A percentile compares a stretch with the other conserved stretches of the same genome.
These are phyloP conservation scores for Graphium sp. DNA, from an alignment of 2,329 filamentous ascomycete species.

Conservation along the genomic window DNA sequence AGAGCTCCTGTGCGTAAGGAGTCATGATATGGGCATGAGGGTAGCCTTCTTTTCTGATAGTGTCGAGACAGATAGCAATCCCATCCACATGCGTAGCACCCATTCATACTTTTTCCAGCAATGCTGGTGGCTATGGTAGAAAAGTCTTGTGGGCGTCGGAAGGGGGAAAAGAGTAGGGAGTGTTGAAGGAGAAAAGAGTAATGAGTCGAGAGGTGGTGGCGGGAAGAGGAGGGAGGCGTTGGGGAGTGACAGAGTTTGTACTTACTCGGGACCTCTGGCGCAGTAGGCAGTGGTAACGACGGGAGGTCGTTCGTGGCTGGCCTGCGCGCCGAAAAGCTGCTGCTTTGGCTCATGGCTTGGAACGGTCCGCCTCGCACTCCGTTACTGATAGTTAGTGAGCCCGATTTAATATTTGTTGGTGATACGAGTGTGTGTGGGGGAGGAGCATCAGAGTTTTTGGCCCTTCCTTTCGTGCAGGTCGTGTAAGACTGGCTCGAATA, in stretches of 20 bases:
- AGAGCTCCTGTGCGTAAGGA: too few species aligned
- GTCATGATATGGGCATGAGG: too few species aligned
- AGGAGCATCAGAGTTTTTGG: too few species aligned
- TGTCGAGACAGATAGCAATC: too few species aligned
- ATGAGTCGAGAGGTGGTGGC: slow-evolving; percentile 7
- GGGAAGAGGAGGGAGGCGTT: slow-evolving; percentile 9
- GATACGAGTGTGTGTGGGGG: too few species aligned
- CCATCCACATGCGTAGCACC: too few species aligned
- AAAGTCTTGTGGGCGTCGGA: slow-evolving; percentile 23
- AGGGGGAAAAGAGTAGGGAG: slow-evolving; percentile 26
- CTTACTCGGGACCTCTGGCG: slow-evolving; percentile 35
- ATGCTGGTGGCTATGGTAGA: slow-evolving; percentile 15
- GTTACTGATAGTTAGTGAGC: not conserved
- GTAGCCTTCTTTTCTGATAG: too few species aligned
- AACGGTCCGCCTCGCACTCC: not conserved
- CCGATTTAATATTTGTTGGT: not conserved
- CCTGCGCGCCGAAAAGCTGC: slow-evolving; percentile 56
- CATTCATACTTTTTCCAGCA: too few species aligned
- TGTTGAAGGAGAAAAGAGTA: not conserved
- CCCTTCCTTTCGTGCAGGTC: too few species aligned
- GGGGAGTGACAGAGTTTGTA: slow-evolving; percentile 14
- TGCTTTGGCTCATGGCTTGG: too few species aligned
- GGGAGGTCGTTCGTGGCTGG: slow-evolving; percentile 53
- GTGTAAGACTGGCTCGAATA: too few species aligned
- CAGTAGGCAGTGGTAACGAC: slow-evolving; percentile 47